Percentiles rank a stretch among this genome's conserved stretches.
phyloP scores from a whole-genome alignment of 306 rosid genomes.

The Quercus aquifolioides region DNA sequence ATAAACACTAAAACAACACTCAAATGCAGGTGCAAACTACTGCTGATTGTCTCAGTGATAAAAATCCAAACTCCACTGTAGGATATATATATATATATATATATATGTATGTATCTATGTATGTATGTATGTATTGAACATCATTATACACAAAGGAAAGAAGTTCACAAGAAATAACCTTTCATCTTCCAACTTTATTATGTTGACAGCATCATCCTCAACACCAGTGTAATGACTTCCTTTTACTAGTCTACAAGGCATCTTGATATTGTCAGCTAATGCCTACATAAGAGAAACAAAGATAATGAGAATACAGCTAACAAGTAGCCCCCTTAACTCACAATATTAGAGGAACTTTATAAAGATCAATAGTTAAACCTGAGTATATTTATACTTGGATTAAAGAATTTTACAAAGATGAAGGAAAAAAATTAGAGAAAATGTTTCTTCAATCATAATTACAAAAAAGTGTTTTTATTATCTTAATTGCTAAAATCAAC shows the following conservation, averaged over 20 bases:
- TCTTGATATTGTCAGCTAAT: constrained; percentile 85
- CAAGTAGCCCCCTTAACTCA: constrained; percentile 11
- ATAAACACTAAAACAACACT: neutral
- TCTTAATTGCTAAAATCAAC: too few relatives aligned
- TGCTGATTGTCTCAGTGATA: neutral
- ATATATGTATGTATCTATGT: neutral
- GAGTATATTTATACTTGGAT: neutral
- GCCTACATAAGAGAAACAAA: constrained; percentile 58
- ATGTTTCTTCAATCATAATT: too few relatives aligned
- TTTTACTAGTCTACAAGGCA: constrained; percentile 97
- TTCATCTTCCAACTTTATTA: constrained; percentile 91
- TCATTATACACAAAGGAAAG: constrained; percentile 24
- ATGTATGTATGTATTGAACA: neutral
- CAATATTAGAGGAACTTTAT: neutral
- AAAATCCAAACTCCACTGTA: neutral
- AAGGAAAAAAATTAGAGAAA: too few relatives aligned
- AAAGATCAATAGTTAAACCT: neutral
- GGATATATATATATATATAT: neutral
- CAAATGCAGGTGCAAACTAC: neutral
- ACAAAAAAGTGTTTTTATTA: too few relatives aligned
- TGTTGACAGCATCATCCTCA: constrained; percentile 93
- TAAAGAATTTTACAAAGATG: too few relatives aligned
- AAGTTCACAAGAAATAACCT: constrained; percentile 47
- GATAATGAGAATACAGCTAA: constrained; percentile 4
- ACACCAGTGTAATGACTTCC: constrained; percentile 98